phyloP scores from a whole-genome alignment of 306 rosid genomes.

The Vicia sativa region DNA sequence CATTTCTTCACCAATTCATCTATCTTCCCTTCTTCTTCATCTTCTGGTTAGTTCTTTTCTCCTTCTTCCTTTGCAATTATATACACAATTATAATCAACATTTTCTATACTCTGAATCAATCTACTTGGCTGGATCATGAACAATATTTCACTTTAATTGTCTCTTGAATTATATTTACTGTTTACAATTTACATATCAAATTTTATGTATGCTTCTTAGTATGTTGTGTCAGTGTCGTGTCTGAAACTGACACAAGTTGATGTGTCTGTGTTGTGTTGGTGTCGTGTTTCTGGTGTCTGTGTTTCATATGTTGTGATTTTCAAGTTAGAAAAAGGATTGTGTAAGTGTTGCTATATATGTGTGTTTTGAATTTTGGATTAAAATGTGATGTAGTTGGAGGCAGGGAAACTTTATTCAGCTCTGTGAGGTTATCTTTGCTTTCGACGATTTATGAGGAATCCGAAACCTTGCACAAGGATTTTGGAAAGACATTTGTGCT shows the following conservation, averaged over 20 bases:
- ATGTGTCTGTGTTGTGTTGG: too few relatives aligned
- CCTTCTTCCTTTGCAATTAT: neutral
- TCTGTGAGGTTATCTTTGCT: constrained; percentile 58
- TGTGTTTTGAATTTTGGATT: constrained; percentile 22
- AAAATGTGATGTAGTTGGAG: constrained; percentile 54
- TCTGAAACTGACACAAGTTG: too few relatives aligned
- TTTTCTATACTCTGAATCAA: neutral
- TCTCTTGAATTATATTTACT: neutral
- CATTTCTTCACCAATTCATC: constrained; percentile 50
- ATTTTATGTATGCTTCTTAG: neutral
- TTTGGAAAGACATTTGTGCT: constrained; percentile 53
- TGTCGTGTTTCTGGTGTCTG: too few relatives aligned
- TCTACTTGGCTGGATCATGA: neutral
- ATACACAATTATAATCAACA: too few relatives aligned
- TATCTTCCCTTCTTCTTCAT: constrained; percentile 55
- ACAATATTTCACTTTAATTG: too few relatives aligned
- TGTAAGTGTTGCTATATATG: neutral
- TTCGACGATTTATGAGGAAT: constrained; percentile 60
- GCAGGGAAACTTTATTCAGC: constrained; percentile 59
- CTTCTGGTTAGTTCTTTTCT: constrained; percentile 57
- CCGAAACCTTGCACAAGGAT: constrained; percentile 55
- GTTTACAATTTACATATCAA: too few relatives aligned
- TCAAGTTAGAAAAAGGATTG: neutral
- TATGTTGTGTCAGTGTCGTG: neutral
- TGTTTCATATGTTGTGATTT: too few relatives aligned